Evolutionary conservation across 768 basidiomycete genomes (phyloP), one percentile per base, ranked within the genome.

Genomic region (Boletus pseudopeckii): DNA sequence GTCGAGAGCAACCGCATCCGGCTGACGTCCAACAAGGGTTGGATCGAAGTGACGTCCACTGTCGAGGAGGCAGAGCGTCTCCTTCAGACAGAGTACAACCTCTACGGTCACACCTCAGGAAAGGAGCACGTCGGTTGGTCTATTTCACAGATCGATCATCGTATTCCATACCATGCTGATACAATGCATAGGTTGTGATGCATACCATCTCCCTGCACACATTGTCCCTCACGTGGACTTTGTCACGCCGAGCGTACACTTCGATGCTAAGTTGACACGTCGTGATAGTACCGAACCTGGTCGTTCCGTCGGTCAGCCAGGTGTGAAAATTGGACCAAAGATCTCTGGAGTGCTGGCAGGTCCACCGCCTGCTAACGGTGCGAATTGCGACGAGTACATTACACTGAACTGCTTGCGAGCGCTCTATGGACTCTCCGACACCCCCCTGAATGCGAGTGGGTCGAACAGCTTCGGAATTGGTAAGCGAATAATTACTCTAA

Each of bases 201-300:
- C 64, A 5, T 74, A 74, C 53, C 66, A 65, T 41, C 55, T 74
- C 28, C 73, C 72, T 9, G 60, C 54, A 14, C 55, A 72, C 48
- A 46, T 74, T 24, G 52, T 43, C 7, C 57, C 64, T 33, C 73
- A 74, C 44, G 59, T 72, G 15, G 70, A 74, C 46, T 62, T 74
- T 48, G 66, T 71, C 39, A 69, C 59, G 0, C 70, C 70, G 10
- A 68, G 68, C 10, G 61, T 72, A 1, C 63, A 72, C 60, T 74
- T 74, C 24, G 65, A 70, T 48, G 48, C 55, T 11, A 62, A 56
- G 50, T 32, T 65, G 50, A 50, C 56, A 30, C 55, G 60, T 54
- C 57, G 65, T 45, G 42, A 14, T 40, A 39, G 44, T n/a, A 28
- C 20, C 4, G 45, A 62, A 18, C 59, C 62, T 17, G 47, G 61